phyloP scores from a whole-genome alignment of 768 basidiomycete species.

The Hypholoma fasciculare region DNA sequence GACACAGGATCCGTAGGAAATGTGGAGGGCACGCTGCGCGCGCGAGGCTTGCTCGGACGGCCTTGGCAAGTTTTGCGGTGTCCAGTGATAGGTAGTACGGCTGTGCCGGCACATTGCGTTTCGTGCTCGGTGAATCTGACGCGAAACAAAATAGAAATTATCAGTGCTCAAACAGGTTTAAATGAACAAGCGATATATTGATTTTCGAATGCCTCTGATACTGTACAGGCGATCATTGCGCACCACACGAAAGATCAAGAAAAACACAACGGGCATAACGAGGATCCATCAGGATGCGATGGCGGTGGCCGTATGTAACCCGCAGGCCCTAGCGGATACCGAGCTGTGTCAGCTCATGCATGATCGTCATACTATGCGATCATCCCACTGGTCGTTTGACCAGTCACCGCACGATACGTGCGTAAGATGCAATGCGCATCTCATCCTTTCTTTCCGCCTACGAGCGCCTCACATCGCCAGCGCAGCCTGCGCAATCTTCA shows the following conservation, averaged over 20 bases:
- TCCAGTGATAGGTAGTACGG: too few relatives aligned
- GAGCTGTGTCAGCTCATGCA: neutral
- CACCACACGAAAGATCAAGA: neutral
- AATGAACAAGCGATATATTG: too few relatives aligned
- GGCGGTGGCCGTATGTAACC: neutral
- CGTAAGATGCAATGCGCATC: neutral
- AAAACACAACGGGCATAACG: neutral
- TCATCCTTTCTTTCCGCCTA: neutral
- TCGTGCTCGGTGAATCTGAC: neutral
- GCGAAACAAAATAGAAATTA: neutral
- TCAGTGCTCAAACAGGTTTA: too few relatives aligned
- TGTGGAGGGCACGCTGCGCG: too few relatives aligned
- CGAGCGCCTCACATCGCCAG: slow-evolving; percentile 37
- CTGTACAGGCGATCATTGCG: too few relatives aligned
- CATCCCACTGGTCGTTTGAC: neutral
- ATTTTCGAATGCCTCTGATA: too few relatives aligned
- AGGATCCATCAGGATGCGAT: neutral
- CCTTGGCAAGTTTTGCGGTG: too few relatives aligned
- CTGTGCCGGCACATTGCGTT: neutral
- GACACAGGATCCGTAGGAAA: too few relatives aligned
- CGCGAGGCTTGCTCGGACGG: too few relatives aligned
- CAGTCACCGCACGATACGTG: neutral
- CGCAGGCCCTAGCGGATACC: neutral
- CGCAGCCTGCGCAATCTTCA: slow-evolving; percentile 75
- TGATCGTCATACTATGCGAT: neutral